A percentile compares a stretch with the other conserved stretches of the same genome.
Conservation (phyloP, 345 rosid species). For the Syzygium grande region DNA sequence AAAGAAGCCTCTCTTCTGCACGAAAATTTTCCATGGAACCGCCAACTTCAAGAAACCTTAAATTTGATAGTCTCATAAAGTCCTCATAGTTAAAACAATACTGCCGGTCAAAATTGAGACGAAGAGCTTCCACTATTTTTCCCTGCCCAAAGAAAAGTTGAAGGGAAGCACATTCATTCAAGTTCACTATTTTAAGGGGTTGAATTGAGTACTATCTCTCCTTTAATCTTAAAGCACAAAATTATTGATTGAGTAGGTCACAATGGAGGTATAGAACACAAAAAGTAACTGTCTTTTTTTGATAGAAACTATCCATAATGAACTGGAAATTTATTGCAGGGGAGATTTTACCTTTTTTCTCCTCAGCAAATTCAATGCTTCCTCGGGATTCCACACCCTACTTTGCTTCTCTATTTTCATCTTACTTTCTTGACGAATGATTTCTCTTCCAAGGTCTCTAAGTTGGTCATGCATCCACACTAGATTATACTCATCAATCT, state of each 20-base stretch:
- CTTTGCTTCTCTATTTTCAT: neutral
- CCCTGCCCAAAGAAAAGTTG: neutral
- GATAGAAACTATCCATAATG: fast-evolving
- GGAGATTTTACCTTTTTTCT: neutral
- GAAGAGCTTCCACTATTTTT: neutral
- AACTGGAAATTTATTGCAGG: fast-evolving
- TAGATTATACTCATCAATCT: fast-evolving
- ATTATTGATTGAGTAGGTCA: fast-evolving
- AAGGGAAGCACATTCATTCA: neutral
- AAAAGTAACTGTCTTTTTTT: neutral
- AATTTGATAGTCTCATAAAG: neutral
- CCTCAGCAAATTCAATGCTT: fast-evolving
- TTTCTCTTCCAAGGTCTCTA: neutral
- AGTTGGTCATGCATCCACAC: neutral
- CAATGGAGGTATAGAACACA: neutral
- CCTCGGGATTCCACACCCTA: neutral
- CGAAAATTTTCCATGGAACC: fast-evolving
- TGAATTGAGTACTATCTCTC: neutral
- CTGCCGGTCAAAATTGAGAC: fast-evolving
- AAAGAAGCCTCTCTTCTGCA: fast-evolving
- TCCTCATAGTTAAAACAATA: neutral
- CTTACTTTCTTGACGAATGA: neutral
- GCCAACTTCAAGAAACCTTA: neutral
- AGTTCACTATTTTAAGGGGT: neutral
- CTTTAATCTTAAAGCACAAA: neutral